Percentiles rank a stretch among this genome's conserved stretches.
Conservation (phyloP, 768 basidiomycete genomes). For the Hypholoma fasciculare region DNA sequence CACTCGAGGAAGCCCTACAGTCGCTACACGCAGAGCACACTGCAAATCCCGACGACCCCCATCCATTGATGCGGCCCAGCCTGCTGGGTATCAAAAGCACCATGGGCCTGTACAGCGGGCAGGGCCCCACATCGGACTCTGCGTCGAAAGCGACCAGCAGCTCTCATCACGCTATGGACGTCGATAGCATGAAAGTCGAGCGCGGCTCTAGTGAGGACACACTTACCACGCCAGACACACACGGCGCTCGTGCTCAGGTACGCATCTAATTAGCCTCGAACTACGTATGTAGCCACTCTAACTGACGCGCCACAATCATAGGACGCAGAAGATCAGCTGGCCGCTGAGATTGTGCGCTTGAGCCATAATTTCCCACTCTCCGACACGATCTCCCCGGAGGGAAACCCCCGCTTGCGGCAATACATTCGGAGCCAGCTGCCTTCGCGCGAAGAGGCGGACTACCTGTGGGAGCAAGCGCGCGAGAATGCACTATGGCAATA, state of each 20-base stretch:
- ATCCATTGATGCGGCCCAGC: constrained; percentile 52
- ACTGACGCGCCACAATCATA: neutral
- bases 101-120: constrained; percentile 44
- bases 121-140: constrained; percentile 12
- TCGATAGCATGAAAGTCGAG: constrained; percentile 20
- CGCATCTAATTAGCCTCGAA: constrained; percentile 7
- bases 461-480: constrained; percentile 62
- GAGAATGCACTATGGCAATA: constrained; percentile 73
- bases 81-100: constrained; percentile 58
- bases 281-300: neutral
- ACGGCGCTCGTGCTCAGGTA: constrained; percentile 15
- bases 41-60: constrained; percentile 29
- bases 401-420: constrained; percentile 53
- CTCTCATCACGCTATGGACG: constrained; percentile 13
- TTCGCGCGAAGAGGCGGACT: constrained; percentile 52
- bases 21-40: constrained; percentile 26
- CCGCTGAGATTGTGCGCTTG: constrained; percentile 46
- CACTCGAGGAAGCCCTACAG: constrained; percentile 57
- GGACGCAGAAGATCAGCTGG: constrained; percentile 25
- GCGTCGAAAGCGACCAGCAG: neutral
- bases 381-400: constrained; percentile 45
- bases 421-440: constrained; percentile 60
- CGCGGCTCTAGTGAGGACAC: constrained; percentile 33
- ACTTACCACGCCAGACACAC: constrained; percentile 19
- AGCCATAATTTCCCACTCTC: constrained; percentile 59